Conservation (phyloP, 768 basidiomycete genomes). For the Podaxis pistillaris region DNA sequence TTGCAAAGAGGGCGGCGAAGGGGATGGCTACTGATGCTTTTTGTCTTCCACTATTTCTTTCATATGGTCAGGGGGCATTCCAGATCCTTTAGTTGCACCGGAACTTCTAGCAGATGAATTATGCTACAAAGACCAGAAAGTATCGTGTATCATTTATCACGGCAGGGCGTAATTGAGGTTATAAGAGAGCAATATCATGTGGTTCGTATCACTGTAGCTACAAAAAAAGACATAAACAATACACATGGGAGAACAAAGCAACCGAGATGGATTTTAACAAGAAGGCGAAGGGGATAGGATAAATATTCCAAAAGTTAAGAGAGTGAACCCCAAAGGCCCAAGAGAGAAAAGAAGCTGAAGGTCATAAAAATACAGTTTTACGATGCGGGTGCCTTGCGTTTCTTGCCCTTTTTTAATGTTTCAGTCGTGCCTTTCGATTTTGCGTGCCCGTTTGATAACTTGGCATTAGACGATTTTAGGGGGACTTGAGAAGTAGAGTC, state of each 20-base stretch:
- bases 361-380: conserved; percentile 28
- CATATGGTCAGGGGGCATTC: not conserved
- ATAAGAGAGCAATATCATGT: conserved; percentile 1
- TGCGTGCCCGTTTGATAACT: conserved; percentile 45
- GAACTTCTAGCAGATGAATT: not conserved
- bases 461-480: conserved; percentile 34
- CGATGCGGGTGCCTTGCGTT: conserved; percentile 43
- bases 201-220: conserved; percentile 14
- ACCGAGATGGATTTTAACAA: conserved; percentile 10
- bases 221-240: conserved; percentile 13
- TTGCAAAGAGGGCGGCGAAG: conserved; percentile 93
- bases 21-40: conserved; percentile 79
- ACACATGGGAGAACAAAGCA: conserved; percentile 10
- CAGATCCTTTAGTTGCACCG: not conserved
- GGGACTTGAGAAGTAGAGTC: conserved; percentile 32
- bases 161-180: not conserved
- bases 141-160: not conserved
- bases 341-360: conserved; percentile 21
- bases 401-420: conserved; percentile 55
- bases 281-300: conserved; percentile 14
- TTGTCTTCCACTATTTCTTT: not conserved
- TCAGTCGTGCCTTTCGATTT: conserved; percentile 42
- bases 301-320: conserved; percentile 17
- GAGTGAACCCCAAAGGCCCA: conserved; percentile 16
- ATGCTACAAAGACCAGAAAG: not conserved